Percentiles rank a stretch among this genome's conserved stretches.
phyloP scores from a whole-genome alignment of 140 eudicot genomes.

The Erigeron philadelphicus region DNA sequence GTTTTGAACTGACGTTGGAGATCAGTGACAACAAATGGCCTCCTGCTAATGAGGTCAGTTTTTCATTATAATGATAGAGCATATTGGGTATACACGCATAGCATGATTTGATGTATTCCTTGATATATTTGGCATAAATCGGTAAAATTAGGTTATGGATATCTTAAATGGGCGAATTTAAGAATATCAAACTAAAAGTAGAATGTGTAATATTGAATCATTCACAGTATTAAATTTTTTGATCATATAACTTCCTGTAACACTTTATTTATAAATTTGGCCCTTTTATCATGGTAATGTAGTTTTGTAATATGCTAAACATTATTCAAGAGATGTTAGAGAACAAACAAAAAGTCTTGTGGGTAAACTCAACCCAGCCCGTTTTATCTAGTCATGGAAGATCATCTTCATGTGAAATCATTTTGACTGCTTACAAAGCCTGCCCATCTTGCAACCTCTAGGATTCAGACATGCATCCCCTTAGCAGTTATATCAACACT shows the following conservation, averaged over 20 bases:
- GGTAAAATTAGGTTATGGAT: not conserved
- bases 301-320: not conserved
- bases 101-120: not conserved
- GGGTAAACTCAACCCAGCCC: not conserved
- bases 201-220: not conserved
- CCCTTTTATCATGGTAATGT: not conserved
- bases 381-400: not conserved
- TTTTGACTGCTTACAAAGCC: not conserved
- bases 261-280: not conserved
- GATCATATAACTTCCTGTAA: too few species aligned
- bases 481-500: not conserved
- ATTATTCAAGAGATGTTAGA: not conserved
- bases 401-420: not conserved
- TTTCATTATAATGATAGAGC: not conserved
- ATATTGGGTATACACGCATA: not conserved
- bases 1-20: conserved; percentile 90
- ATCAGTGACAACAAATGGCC: conserved; percentile 96
- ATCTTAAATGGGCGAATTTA: not conserved
- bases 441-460: not conserved
- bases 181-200: not conserved
- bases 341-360: not conserved
- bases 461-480: not conserved
- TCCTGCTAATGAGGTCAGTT: conserved; percentile 71
- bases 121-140: too few species aligned
- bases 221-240: too few species aligned